phyloP scores from a whole-genome alignment of 2,329 filamentous ascomycete species.

The Colletotrichum costaricense region DNA sequence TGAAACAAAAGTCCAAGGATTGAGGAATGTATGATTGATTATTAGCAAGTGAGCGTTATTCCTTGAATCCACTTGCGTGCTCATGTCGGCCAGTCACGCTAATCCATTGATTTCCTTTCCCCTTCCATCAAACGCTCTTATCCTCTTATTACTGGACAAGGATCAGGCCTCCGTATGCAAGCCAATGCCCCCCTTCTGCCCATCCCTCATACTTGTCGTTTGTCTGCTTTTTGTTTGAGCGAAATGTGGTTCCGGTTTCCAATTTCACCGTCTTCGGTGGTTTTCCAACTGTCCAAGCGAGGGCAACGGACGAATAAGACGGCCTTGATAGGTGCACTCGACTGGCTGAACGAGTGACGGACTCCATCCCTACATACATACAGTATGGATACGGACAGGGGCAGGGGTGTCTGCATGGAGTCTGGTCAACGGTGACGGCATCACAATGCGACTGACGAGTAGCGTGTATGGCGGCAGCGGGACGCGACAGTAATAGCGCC shows the following conservation, averaged over 20 bases:
- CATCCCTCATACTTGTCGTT: not conserved
- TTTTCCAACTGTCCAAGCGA: not conserved
- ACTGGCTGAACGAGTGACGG: not conserved
- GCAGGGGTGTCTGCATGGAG: slow-evolving; percentile 2
- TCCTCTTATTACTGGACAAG: not conserved
- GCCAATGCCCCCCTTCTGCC: not conserved
- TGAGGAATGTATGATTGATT: slow-evolving; percentile 27
- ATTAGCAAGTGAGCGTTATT: slow-evolving; percentile 19
- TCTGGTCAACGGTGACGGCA: slow-evolving; percentile 28
- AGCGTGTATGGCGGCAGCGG: slow-evolving; percentile 17
- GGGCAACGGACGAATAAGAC: not conserved
- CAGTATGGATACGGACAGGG: not conserved
- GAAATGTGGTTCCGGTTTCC: not conserved
- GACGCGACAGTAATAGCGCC: slow-evolving; percentile 11
- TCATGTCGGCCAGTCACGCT: slow-evolving; percentile 1
- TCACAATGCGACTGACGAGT: slow-evolving; percentile 20
- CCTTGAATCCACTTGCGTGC: slow-evolving; percentile 18
- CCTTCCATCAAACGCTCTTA: slow-evolving; percentile 4
- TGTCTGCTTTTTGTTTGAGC: not conserved
- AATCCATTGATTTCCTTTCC: not conserved
- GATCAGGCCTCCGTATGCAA: not conserved
- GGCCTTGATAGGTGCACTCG: not conserved
- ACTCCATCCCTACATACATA: not conserved
- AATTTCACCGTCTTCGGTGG: not conserved
- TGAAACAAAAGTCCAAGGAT: slow-evolving; percentile 30